These are phyloP conservation scores for Phytopythium cucurbitacearum DNA, from an alignment of 352 stramenopile species.

Conservation along the genomic window DNA sequence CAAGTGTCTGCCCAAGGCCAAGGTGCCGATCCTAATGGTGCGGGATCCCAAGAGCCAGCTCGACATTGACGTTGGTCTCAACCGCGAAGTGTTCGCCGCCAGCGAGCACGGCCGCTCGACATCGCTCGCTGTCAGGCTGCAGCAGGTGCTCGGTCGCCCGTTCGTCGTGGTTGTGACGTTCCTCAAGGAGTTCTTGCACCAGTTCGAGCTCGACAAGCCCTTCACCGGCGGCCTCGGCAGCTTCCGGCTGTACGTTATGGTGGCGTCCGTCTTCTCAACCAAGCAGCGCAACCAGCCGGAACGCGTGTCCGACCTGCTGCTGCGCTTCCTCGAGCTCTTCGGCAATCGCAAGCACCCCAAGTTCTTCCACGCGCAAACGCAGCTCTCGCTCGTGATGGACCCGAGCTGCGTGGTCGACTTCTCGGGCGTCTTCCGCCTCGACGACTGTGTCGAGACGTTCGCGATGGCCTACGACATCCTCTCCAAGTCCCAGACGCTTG, in stretches of 20 bases:
- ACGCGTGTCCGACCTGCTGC: constrained; percentile 25
- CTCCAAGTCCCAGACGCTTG: constrained; percentile 35
- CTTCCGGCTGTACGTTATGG: constrained; percentile 81
- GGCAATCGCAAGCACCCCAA: constrained; percentile 48
- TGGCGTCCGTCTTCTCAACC: constrained; percentile 50
- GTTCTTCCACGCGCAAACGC: constrained; percentile 47
- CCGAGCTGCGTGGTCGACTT: constrained; percentile 47
- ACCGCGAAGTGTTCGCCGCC: constrained; percentile 45
- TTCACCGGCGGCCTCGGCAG: constrained; percentile 75
- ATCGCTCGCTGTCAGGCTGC: constrained; percentile 41
- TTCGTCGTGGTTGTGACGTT: constrained; percentile 61
- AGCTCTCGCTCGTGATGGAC: constrained; percentile 36
- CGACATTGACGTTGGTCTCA: constrained; percentile 60
- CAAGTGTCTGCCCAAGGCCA: constrained; percentile 67
- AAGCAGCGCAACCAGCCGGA: constrained; percentile 3
- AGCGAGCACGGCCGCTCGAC: constrained; percentile 69
- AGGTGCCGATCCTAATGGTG: constrained; percentile 74
- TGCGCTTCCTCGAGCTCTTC: constrained; percentile 65
- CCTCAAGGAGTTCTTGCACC: constrained; percentile 75
- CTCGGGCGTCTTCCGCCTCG: constrained; percentile 52
- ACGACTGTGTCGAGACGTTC: constrained; percentile 67
- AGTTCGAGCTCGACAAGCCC: constrained; percentile 76
- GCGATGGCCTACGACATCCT: constrained; percentile 64
- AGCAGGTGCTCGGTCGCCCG: constrained; percentile 28
- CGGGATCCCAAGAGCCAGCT: constrained; percentile 45